phyloP scores from a whole-genome alignment of 768 basidiomycete genomes.

The Hemileccinum rubropunctum region DNA sequence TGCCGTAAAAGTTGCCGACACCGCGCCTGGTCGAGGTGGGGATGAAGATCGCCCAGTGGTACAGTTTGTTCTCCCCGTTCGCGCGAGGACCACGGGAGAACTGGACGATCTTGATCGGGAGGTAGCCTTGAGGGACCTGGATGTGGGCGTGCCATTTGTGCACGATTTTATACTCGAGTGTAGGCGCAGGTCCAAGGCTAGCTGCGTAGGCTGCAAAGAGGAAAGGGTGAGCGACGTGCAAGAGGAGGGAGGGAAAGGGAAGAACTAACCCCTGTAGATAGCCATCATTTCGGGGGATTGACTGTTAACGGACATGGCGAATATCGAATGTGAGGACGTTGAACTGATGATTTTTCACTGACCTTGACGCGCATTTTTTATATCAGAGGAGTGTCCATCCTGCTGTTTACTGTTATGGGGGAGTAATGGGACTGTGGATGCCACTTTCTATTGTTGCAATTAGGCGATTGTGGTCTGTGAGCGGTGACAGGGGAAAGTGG shows the following conservation, averaged over 20 bases:
- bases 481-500: not conserved
- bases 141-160: conserved; percentile 2
- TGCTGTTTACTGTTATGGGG: not conserved
- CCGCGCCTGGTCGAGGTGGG: conserved; percentile 17
- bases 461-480: not conserved
- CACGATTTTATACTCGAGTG: conserved; percentile 7
- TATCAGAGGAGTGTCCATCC: conserved; percentile 3
- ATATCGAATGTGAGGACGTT: not conserved
- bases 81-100: conserved; percentile 7
- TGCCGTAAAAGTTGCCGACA: conserved; percentile 20
- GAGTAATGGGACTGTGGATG: not conserved
- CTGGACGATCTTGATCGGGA: conserved; percentile 16
- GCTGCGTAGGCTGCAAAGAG: conserved; percentile 6
- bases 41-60: conserved; percentile 25
- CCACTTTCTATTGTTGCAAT: not conserved
- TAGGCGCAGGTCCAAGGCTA: not conserved
- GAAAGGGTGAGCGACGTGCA: not conserved
- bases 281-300: conserved; percentile 10
- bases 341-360: not conserved
- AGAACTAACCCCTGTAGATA: conserved; percentile 2
- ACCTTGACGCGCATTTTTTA: conserved; percentile 8
- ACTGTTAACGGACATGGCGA: conserved; percentile 2
- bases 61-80: not conserved
- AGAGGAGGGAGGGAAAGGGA: too few relatives aligned
- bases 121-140: conserved; percentile 11